These are phyloP conservation scores for Chenopodium berlandieri DNA, from an alignment of 148 eudicot genomes.

Conservation along the genomic window DNA sequence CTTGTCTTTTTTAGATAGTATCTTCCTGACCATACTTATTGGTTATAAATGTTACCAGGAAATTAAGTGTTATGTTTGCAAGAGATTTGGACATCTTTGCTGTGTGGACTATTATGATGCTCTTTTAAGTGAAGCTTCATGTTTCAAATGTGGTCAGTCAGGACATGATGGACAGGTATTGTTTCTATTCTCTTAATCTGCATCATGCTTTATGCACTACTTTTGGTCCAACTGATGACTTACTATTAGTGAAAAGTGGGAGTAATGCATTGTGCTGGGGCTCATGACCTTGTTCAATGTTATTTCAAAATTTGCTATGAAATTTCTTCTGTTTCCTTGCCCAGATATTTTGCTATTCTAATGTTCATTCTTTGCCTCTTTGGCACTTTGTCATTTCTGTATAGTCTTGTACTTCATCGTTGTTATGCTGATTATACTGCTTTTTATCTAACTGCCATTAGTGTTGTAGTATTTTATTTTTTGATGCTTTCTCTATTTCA, in stretches of 20 bases:
- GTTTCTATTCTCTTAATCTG: neutral
- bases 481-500: neutral
- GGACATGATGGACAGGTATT: constrained; percentile 92
- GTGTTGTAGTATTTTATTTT: no score
- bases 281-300: neutral
- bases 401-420: neutral
- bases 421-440: neutral
- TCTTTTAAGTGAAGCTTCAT: constrained; percentile 53
- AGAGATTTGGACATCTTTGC: constrained; percentile 80
- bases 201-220: neutral
- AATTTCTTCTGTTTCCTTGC: neutral
- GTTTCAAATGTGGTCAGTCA: constrained; percentile 87
- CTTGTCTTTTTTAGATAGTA: neutral
- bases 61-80: constrained; percentile 86
- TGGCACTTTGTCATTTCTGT: neutral
- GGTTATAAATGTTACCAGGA: constrained; percentile 42
- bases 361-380: neutral
- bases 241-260: neutral
- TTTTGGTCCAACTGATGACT: neutral
- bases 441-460: neutral
- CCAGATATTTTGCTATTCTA: neutral
- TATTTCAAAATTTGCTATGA: neutral
- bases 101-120: constrained; percentile 57
- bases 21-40: neutral
- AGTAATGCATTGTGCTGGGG: neutral